These are phyloP conservation scores for Loxodes magnus DNA, from an alignment of 73 alveolate genomes.

Conservation along the genomic window DNA sequence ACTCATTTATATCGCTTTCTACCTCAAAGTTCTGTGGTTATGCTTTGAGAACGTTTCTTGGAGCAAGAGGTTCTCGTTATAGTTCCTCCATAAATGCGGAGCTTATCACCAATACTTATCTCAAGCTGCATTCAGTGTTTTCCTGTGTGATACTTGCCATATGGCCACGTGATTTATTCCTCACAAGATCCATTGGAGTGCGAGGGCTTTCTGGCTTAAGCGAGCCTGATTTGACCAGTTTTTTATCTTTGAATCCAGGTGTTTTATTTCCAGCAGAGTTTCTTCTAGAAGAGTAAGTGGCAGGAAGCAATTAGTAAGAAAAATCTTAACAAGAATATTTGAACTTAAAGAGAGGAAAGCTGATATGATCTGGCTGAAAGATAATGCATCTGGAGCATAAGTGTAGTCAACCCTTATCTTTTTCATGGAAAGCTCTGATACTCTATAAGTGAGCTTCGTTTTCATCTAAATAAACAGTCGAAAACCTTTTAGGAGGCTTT, in stretches of 20 bases:
- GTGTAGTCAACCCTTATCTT: no score
- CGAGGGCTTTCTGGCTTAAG: background rate
- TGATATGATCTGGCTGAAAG: conserved; percentile 24
- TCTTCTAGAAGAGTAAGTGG: background rate
- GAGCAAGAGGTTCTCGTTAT: no score
- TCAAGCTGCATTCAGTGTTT: no score
- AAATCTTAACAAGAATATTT: conserved; percentile 16
- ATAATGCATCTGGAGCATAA: conserved; percentile 34
- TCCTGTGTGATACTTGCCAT: background rate
- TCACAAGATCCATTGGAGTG: background rate
- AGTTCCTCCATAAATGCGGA: no score
- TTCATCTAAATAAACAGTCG: no score
- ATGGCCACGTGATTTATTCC: background rate
- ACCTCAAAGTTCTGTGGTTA: no score
- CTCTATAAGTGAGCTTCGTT: no score
- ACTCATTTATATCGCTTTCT: no score
- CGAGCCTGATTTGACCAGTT: background rate
- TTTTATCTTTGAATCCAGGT: background rate
- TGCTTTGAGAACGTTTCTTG: no score
- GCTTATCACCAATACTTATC: no score
- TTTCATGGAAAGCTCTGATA: no score
- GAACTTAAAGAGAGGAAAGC: conserved; percentile 28
- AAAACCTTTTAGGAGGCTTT: no score
- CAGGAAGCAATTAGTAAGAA: background rate
- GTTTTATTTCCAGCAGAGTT: background rate